These are phyloP conservation scores for Neurospora sp. DNA, from an alignment of 495 filamentous ascomycete species.

Conservation along the genomic window DNA sequence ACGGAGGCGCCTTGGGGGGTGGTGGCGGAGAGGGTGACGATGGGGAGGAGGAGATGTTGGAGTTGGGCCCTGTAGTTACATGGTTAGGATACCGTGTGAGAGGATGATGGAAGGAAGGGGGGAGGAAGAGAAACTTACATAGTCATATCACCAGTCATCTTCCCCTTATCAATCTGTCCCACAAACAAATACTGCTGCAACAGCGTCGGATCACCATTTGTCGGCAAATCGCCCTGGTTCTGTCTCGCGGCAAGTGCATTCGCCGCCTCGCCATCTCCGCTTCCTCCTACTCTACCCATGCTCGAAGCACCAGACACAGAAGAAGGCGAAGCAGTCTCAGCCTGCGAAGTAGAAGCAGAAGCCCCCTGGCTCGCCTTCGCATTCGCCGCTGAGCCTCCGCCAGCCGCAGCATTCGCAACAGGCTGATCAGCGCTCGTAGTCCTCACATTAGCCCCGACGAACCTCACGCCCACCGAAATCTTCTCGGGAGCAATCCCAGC, in stretches of 20 bases:
- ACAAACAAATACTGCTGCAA: conserved; percentile 44
- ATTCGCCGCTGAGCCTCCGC: neutral
- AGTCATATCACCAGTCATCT: conserved; percentile 28
- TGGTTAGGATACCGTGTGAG: conserved; percentile 8
- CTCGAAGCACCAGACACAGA: neutral
- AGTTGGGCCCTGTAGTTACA: conserved; percentile 34
- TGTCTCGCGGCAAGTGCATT: conserved; percentile 2
- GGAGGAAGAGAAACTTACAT: conserved; percentile 23
- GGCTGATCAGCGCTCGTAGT: conserved; percentile 8
- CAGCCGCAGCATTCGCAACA: neutral
- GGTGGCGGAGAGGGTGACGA: conserved; percentile 47
- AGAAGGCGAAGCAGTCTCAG: neutral
- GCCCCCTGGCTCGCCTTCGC: neutral
- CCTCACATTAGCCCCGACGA: conserved; percentile 44
- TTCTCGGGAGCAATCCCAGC: conserved; percentile 41
- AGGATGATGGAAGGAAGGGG: neutral
- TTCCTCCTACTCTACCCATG: neutral
- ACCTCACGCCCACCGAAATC: conserved; percentile 49
- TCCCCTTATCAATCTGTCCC: conserved; percentile 39
- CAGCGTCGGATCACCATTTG: conserved; percentile 16
- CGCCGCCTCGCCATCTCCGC: neutral
- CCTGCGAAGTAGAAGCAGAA: neutral
- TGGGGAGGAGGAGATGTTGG: conserved; percentile 51
- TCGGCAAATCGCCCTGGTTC: conserved; percentile 1
- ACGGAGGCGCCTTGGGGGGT: conserved; percentile 34